Conservation (phyloP, 495 filamentous ascomycete genomes). For the Tetracladium setigerum region DNA sequence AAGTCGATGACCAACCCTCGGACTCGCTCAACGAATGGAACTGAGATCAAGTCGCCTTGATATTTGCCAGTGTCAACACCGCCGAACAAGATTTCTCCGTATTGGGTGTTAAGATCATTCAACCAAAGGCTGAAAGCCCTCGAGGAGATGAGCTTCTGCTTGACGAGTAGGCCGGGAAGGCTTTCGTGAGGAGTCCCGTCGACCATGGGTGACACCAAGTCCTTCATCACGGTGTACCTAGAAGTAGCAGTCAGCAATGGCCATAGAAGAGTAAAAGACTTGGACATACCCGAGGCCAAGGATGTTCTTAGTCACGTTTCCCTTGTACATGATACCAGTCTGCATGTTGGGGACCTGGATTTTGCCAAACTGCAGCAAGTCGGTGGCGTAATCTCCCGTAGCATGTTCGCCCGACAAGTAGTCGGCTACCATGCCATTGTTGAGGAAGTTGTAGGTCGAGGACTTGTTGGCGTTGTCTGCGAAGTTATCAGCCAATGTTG, state of each 20-base stretch:
- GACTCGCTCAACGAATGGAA: slow-evolving; percentile 65
- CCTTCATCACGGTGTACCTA: slow-evolving; percentile 69
- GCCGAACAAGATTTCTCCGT: slow-evolving; percentile 81
- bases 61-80: slow-evolving; percentile 80
- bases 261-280: slow-evolving; percentile 56
- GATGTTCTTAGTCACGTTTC: slow-evolving; percentile 64
- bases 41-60: slow-evolving; percentile 55
- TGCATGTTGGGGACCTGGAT: slow-evolving; percentile 56
- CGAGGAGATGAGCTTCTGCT: slow-evolving; percentile 60
- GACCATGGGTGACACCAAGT: slow-evolving; percentile 48
- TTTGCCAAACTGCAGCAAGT: slow-evolving; percentile 60
- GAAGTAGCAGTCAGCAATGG: slow-evolving; percentile 74
- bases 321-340: slow-evolving; percentile 75
- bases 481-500: slow-evolving; percentile 25
- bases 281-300: slow-evolving; percentile 83
- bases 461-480: slow-evolving; percentile 63
- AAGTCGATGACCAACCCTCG: slow-evolving; percentile 57
- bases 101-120: slow-evolving; percentile 63
- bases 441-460: slow-evolving; percentile 66
- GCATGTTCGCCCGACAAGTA: slow-evolving; percentile 80
- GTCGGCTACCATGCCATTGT: slow-evolving; percentile 71
- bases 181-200: slow-evolving; percentile 60
- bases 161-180: slow-evolving; percentile 63
- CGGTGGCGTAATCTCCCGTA: slow-evolving; percentile 69
- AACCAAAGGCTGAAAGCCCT: slow-evolving; percentile 82